phyloP scores from a whole-genome alignment of 2,329 filamentous ascomycete genomes.

The Fusarium sp. region DNA sequence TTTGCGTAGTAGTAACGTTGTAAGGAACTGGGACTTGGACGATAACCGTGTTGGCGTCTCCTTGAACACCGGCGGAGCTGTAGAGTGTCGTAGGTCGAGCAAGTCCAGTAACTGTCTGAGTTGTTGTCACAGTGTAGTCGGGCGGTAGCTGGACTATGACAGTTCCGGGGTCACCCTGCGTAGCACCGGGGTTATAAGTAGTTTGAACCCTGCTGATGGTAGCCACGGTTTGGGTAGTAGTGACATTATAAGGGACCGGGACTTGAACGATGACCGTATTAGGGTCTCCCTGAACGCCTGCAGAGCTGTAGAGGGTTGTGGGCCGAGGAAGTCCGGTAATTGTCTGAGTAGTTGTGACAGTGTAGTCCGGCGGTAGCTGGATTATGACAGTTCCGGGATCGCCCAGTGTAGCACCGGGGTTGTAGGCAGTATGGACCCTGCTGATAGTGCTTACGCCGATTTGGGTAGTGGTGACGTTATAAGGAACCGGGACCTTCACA shows the following conservation, averaged over 20 bases:
- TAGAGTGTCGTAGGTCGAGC: slow-evolving; percentile 3
- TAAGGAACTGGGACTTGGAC: slow-evolving; percentile 20
- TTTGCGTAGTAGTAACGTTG: slow-evolving; percentile 16
- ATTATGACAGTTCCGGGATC: slow-evolving; percentile 19
- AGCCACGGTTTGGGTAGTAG: slow-evolving; percentile 1
- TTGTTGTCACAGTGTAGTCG: slow-evolving; percentile 17
- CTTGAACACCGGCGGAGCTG: not conserved
- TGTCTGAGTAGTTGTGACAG: slow-evolving; percentile 18
- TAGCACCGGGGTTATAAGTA: slow-evolving; percentile 4
- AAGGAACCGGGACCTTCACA: slow-evolving; percentile 16
- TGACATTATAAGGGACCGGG: slow-evolving; percentile 19
- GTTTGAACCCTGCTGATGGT: slow-evolving; percentile 15
- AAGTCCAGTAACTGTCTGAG: slow-evolving; percentile 12
- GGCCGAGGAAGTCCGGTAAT: not conserved
- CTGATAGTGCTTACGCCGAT: slow-evolving; percentile 5
- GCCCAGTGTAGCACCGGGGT: slow-evolving; percentile 1
- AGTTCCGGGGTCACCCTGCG: slow-evolving; percentile 22
- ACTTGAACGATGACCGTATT: slow-evolving; percentile 16
- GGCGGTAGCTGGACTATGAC: slow-evolving; percentile 16
- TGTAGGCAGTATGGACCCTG: not conserved
- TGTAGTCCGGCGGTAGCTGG: slow-evolving; percentile 9
- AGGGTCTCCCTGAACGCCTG: not conserved
- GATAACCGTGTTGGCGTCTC: slow-evolving; percentile 10
- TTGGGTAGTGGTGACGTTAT: slow-evolving; percentile 15
- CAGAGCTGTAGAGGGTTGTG: not conserved